Evolutionary conservation across 2,329 filamentous ascomycete species (phyloP).

Genomic region (Cytospora chrysosperma): DNA sequence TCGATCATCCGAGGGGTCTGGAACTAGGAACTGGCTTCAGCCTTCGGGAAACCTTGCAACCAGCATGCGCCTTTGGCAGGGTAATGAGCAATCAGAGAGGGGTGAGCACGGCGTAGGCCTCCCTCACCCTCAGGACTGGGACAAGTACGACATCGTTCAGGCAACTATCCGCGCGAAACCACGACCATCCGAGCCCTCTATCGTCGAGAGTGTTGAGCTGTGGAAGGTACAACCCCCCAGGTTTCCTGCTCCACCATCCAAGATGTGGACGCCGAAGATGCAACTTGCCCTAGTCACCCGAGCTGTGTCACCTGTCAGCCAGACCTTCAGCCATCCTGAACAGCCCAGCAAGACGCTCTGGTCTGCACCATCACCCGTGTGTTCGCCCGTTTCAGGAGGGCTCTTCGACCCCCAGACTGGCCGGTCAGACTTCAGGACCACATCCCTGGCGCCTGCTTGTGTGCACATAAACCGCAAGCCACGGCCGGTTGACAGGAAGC

Average conservation of each 20-base stretch:
- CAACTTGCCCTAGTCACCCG: background rate
- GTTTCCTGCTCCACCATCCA: background rate
- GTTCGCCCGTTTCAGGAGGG: conserved; percentile 22
- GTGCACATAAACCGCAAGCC: conserved; percentile 32
- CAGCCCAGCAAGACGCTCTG: conserved; percentile 20
- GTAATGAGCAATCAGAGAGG: background rate
- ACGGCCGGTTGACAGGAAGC: conserved; percentile 28
- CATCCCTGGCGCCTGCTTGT: conserved; percentile 35
- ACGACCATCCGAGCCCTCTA: conserved; percentile 30
- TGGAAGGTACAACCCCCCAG: conserved; percentile 31
- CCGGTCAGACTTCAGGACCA: conserved; percentile 31
- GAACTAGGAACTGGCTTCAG: conserved; percentile 4
- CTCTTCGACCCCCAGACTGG: conserved; percentile 29
- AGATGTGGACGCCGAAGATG: conserved; percentile 10
- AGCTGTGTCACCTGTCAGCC: background rate
- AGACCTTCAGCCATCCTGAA: background rate
- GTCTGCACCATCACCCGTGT: conserved; percentile 21
- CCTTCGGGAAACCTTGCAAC: background rate
- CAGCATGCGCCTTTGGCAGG: background rate
- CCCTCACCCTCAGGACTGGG: conserved; percentile 39
- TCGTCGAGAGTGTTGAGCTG: conserved; percentile 38
- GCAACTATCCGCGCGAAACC: conserved; percentile 32
- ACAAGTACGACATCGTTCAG: conserved; percentile 33
- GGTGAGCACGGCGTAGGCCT: conserved; percentile 29
- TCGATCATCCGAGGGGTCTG: background rate